Percentiles rank a stretch among this genome's conserved stretches.
phyloP scores from a whole-genome alignment of 441 rosid species.

The Arabidopsis lyrata region DNA sequence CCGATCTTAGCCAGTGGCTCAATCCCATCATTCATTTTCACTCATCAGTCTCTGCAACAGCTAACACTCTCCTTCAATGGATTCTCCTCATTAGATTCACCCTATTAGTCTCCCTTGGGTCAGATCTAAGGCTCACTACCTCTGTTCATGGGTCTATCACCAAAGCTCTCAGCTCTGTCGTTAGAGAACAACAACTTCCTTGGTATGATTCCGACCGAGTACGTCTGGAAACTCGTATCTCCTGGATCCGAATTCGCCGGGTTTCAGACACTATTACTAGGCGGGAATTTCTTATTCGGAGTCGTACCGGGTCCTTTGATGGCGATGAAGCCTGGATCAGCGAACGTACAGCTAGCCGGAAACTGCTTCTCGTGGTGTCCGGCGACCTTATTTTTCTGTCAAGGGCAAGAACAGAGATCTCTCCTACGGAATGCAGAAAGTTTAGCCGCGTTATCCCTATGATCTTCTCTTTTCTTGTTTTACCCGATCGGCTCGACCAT shows the following conservation, averaged over 20 bases:
- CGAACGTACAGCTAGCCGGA: conserved; percentile 62
- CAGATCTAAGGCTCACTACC: conserved; percentile 67
- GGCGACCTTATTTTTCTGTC: conserved; percentile 70
- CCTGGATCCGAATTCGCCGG: conserved; percentile 57
- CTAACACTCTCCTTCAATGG: conserved; percentile 73
- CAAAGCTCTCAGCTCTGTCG: conserved; percentile 76
- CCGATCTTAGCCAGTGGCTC: conserved; percentile 67
- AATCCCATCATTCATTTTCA: conserved; percentile 58
- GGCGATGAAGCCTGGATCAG: conserved; percentile 66
- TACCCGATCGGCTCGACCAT: background rate
- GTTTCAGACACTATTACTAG: conserved; percentile 72
- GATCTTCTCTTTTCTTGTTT: conserved; percentile 11
- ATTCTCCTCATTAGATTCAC: conserved; percentile 59
- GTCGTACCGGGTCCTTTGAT: conserved; percentile 67
- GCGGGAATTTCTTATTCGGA: conserved; percentile 85
- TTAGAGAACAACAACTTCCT: conserved; percentile 71
- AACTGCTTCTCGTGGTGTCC: conserved; percentile 87
- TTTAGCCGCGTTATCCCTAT: conserved; percentile 69
- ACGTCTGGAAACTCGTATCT: conserved; percentile 58
- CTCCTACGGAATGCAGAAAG: conserved; percentile 64
- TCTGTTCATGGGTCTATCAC: conserved; percentile 65
- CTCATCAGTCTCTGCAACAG: conserved; percentile 75
- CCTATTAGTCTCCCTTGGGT: conserved; percentile 36
- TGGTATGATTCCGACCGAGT: conserved; percentile 82
- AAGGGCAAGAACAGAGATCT: conserved; percentile 73